Percentiles rank a stretch among this genome's conserved stretches.
phyloP scores from a whole-genome alignment of 305 asterid species.

The Fraxinus greggii region DNA sequence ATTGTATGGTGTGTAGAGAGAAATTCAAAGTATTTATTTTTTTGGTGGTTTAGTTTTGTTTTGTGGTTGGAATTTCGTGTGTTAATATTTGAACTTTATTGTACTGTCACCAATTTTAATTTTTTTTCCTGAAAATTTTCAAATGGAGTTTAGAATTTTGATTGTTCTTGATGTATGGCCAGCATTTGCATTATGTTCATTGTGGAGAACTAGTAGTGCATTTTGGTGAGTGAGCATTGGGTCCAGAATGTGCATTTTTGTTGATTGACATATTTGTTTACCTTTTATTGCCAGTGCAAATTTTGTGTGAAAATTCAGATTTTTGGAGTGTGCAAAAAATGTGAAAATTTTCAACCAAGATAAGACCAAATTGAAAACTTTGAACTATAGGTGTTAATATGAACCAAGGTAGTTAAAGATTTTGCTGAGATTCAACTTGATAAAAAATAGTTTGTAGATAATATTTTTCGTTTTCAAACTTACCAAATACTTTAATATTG shows the following conservation, averaged over 20 bases:
- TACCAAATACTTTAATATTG: not conserved
- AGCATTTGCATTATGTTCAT: slow-evolving; percentile 6
- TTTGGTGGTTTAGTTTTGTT: slow-evolving; percentile 4
- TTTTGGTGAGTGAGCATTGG: slow-evolving; percentile 15
- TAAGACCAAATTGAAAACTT: not conserved
- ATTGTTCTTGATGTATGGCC: not conserved
- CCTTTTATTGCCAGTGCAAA: slow-evolving; percentile 5
- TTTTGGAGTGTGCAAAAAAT: not conserved
- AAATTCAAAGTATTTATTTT: not conserved
- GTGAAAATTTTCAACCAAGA: not conserved
- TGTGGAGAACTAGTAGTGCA: not conserved
- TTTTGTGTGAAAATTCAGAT: not conserved
- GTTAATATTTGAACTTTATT: not conserved
- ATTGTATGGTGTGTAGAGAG: not conserved
- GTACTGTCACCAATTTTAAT: not conserved
- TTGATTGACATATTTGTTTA: not conserved
- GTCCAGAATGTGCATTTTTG: slow-evolving; percentile 9
- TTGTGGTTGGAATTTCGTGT: not conserved
- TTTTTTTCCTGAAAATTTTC: not conserved
- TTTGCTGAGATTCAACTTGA: not conserved
- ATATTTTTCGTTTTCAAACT: not conserved
- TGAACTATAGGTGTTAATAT: not conserved
- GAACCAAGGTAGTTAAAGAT: not conserved
- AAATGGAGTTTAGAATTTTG: slow-evolving; percentile 6
- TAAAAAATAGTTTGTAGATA: not conserved